Conservation (phyloP, 1,284 basidiomycete species). For the Ustilago trichophora region DNA sequence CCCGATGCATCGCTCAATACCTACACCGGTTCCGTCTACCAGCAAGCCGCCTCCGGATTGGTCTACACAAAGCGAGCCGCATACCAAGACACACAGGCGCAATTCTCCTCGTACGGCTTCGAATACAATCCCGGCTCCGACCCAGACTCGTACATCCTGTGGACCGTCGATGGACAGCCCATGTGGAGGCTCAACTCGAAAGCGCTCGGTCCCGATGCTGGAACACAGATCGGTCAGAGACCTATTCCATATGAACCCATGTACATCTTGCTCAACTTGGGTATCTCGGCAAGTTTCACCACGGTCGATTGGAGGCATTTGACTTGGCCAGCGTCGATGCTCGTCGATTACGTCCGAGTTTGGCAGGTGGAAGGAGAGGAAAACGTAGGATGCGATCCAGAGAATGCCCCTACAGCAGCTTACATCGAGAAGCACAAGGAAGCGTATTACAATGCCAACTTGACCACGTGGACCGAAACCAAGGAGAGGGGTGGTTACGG, state of each 20-base stretch:
- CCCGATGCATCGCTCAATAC: slow-evolving; percentile 44
- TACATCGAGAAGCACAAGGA: slow-evolving; percentile 62
- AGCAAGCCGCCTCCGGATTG: slow-evolving; percentile 62
- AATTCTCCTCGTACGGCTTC: slow-evolving; percentile 71
- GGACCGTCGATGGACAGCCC: slow-evolving; percentile 41
- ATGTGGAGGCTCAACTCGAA: slow-evolving; percentile 72
- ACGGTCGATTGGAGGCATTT: slow-evolving; percentile 28
- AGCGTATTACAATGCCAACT: slow-evolving; percentile 60
- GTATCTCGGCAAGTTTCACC: slow-evolving; percentile 51
- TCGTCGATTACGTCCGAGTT: slow-evolving; percentile 55
- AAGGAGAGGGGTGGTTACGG: slow-evolving; percentile 47
- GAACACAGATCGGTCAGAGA: slow-evolving; percentile 76
- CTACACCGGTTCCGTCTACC: slow-evolving; percentile 60
- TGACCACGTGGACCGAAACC: slow-evolving; percentile 56
- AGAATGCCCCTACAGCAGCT: slow-evolving; percentile 57
- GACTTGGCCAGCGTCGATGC: slow-evolving; percentile 38
- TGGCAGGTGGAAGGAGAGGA: slow-evolving; percentile 57
- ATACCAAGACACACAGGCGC: slow-evolving; percentile 43
- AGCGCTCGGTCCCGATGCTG: slow-evolving; percentile 76
- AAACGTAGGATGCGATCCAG: slow-evolving; percentile 67
- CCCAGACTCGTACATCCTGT: slow-evolving; percentile 47
- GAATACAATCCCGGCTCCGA: slow-evolving; percentile 68
- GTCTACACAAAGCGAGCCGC: slow-evolving; percentile 51
- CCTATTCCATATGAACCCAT: slow-evolving; percentile 74
- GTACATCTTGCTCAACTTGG: slow-evolving; percentile 60